Evolutionary conservation across 768 basidiomycete species (phyloP).

Genomic region (Suillus placidus): DNA sequence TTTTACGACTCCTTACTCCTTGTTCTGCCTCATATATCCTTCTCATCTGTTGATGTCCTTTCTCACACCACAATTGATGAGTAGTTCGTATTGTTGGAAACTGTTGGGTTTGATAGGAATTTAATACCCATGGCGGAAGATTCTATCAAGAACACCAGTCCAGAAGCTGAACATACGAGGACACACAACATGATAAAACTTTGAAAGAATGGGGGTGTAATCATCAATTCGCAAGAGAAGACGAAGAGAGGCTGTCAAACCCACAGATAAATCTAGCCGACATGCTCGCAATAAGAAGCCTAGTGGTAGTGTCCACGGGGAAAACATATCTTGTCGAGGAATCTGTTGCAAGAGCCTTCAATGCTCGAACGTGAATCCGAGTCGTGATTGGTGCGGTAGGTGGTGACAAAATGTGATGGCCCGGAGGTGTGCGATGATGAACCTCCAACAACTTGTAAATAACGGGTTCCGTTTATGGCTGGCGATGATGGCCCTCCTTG

Average conservation of each 20-base stretch:
- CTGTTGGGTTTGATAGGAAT: conserved; percentile 36
- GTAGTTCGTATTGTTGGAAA: conserved; percentile 37
- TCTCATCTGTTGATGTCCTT: too few relatives aligned
- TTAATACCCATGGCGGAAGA: conserved; percentile 36
- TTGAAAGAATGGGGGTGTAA: neutral
- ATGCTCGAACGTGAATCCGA: too few relatives aligned
- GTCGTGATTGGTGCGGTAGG: too few relatives aligned
- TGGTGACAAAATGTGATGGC: too few relatives aligned
- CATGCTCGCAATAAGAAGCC: neutral
- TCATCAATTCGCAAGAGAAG: neutral
- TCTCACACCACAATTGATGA: conserved; percentile 21
- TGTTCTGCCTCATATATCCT: conserved; percentile 40
- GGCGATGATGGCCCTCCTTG: too few relatives aligned
- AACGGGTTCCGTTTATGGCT: too few relatives aligned
- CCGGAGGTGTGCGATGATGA: too few relatives aligned
- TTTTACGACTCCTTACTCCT: conserved; percentile 39
- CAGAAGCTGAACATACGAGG: too few relatives aligned
- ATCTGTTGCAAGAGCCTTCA: too few relatives aligned
- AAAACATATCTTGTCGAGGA: neutral
- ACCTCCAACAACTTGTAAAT: too few relatives aligned
- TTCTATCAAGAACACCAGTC: too few relatives aligned
- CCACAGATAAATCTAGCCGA: neutral
- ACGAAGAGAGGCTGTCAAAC: neutral
- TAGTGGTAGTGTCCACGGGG: neutral
- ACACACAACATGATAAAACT: neutral